These are phyloP conservation scores for Cyclotella atomus DNA, from an alignment of 108 stramenopile species.

Conservation along the genomic window DNA sequence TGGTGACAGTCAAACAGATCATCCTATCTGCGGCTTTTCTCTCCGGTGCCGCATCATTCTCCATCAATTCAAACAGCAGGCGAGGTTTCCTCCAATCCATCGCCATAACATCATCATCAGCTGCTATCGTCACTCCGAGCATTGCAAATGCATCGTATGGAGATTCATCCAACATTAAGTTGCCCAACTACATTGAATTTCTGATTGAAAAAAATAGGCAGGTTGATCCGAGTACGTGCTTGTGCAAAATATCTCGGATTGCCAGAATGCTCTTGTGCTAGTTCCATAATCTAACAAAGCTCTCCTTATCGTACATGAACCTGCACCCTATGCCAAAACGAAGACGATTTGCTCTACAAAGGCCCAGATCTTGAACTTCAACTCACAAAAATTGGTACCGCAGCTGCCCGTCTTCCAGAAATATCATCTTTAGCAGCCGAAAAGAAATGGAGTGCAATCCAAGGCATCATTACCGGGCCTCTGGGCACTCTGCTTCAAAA, in stretches of 20 bases:
- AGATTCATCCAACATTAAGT: constrained; percentile 54
- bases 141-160: constrained; percentile 60
- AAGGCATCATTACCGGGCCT: constrained; percentile 71
- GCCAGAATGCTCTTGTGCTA: too few relatives aligned
- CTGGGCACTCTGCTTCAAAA: constrained; percentile 67
- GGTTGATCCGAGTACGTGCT: constrained; percentile 22
- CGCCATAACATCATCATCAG: not conserved
- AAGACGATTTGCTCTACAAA: constrained; percentile 52
- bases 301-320: too few relatives aligned
- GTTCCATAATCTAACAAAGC: too few relatives aligned
- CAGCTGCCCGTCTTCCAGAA: constrained; percentile 52
- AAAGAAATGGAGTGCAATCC: constrained; percentile 74
- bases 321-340: too few relatives aligned
- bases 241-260: not conserved
- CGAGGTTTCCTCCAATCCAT: constrained; percentile 38
- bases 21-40: too few relatives aligned
- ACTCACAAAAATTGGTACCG: constrained; percentile 52
- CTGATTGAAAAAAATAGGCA: constrained; percentile 67
- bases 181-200: constrained; percentile 77
- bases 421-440: constrained; percentile 54
- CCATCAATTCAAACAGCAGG: not conserved
- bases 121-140: constrained; percentile 12
- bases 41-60: constrained; percentile 28
- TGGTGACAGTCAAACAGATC: too few relatives aligned
- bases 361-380: constrained; percentile 58